Base-by-base conservation (phyloP, 345 rosid species). In the Salix koriyanagi region DNA sequence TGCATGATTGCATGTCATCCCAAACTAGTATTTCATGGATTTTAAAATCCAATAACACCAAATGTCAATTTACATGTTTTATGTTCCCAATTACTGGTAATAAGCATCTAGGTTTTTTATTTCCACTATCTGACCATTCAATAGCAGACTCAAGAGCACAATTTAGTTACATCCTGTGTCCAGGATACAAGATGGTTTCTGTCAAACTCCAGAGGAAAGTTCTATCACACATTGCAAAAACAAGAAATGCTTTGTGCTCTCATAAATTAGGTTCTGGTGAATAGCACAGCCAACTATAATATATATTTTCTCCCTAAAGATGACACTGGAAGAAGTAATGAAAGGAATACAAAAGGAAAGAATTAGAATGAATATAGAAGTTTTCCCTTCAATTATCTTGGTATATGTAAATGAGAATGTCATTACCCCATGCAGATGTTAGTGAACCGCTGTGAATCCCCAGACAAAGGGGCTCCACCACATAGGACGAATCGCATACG, bases 381-480 rank as follows among this genome's bases (percentile, higher is more conserved):
- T 44, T 75, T 77, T 76, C 28, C 76, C 50, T 54, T 44, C 14
- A 13, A 44, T 44, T 44, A 44, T 44, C 50, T 13, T 44, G 50
- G 56, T 30, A 79, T 65, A 23, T 46, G 7, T 42, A 71, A 42
- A 65, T 37, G 72, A 76, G 26, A 67, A 74, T 73, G 52, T 46
- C 44, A 67, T 85, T 90, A 94, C 98, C 98, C 97, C 82, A 92
- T 83, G 85, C 98, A 94, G 69, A 92, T 87, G 86, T 94, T 94
- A 83, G 91, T 89, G 85, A 94, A 94, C 69, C 92, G 86, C 82
- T 94, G 98, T 1, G 97, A 84, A 81, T 91, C 90, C 32, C 88
- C 84, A 73, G 97, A 92, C 54, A 92, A 82, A 83, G 98, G 98
- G 84, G 98, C 98, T 61, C 98, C 97, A 76, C 97, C 98, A 80